Conservation (phyloP, 2,329 filamentous ascomycete species). For the Scedosporium boydii region DNA sequence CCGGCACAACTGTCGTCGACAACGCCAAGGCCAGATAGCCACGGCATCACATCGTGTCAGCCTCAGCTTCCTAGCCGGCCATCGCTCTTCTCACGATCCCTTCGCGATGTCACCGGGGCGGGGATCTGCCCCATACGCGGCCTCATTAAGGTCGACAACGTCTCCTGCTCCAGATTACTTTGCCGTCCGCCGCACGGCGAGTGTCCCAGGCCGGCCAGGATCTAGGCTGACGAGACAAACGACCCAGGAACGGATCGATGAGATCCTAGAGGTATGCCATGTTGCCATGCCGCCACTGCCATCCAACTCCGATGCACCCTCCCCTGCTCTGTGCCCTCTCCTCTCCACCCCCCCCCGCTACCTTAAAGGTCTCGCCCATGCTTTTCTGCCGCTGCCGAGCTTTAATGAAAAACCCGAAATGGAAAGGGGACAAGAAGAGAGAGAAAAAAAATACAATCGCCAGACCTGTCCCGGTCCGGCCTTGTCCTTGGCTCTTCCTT, state of each 20-base stretch:
- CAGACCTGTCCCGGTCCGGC: background rate
- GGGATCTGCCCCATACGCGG: background rate
- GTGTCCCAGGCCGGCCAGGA: background rate
- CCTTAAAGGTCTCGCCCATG: background rate
- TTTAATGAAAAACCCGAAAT: background rate
- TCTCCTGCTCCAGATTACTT: background rate
- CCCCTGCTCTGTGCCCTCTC: background rate
- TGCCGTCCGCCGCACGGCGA: background rate
- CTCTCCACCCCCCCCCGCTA: background rate
- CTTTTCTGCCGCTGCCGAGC: background rate
- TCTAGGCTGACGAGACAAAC: background rate
- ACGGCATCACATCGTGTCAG: too few relatives aligned
- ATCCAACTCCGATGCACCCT: background rate
- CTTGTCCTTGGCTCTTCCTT: background rate
- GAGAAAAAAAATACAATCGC: background rate
- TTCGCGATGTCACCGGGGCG: background rate
- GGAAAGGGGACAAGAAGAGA: background rate
- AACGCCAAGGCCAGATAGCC: too few relatives aligned
- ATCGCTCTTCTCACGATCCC: background rate
- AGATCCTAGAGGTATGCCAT: conserved; percentile 7
- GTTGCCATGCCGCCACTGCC: background rate
- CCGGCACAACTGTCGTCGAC: too few relatives aligned
- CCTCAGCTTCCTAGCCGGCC: background rate
- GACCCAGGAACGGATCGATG: conserved; percentile 5
- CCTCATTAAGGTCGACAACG: background rate